Conservation (phyloP, 257 asterid species). For the Solanum pennellii region DNA sequence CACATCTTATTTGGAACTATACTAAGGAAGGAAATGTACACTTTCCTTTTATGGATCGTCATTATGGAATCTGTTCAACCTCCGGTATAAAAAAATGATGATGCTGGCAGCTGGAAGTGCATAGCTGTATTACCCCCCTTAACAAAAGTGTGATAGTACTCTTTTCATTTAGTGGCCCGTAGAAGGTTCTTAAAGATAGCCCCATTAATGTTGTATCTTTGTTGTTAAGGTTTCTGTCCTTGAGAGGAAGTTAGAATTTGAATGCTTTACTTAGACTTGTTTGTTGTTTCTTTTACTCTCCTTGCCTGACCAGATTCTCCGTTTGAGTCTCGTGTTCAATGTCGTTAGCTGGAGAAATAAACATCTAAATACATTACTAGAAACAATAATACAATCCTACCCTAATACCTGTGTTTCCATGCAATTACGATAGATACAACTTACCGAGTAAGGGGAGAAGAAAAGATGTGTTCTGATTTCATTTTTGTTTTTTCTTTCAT, state of each 20-base stretch:
- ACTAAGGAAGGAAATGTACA: not conserved
- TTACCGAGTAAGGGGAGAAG: not conserved
- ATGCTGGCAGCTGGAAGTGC: not conserved
- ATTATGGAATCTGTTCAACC: not conserved
- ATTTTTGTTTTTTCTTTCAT: not conserved
- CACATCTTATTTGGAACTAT: not conserved
- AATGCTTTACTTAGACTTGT: not conserved
- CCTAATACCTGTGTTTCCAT: not conserved
- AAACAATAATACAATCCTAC: not conserved
- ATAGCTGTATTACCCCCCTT: not conserved
- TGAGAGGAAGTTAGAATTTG: not conserved
- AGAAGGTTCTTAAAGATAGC: not conserved
- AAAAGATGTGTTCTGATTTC: not conserved
- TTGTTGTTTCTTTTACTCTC: not conserved
- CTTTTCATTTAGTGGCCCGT: not conserved
- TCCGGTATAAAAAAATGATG: not conserved
- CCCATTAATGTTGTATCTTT: not conserved
- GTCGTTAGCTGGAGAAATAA: not conserved
- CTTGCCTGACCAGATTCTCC: not conserved
- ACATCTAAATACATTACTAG: not conserved
- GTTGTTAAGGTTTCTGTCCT: not conserved
- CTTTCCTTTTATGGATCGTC: not conserved
- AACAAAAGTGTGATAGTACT: not conserved
- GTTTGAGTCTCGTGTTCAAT: not conserved
- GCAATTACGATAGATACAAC: not conserved